Percentiles rank a stretch among this genome's conserved stretches.
phyloP scores from a whole-genome alignment of 108 stramenopile species.

The Cylindrotheca fusiformis region DNA sequence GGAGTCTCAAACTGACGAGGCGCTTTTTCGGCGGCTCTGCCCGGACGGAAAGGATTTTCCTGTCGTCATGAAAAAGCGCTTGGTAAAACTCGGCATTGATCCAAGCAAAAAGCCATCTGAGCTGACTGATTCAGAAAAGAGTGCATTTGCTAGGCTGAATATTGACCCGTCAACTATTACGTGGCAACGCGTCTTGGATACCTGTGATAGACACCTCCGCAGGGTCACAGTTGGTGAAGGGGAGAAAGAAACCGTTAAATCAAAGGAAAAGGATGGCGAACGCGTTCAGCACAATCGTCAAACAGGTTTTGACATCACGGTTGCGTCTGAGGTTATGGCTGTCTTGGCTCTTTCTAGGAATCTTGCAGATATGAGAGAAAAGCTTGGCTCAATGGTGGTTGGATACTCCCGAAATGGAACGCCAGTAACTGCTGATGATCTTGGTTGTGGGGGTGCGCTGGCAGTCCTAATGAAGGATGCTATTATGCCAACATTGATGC shows the following conservation, averaged over 20 bases:
- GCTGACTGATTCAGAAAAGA: conserved; percentile 80
- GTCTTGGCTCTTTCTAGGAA: conserved; percentile 91
- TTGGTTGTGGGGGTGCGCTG: conserved; percentile 96
- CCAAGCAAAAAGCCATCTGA: conserved; percentile 69
- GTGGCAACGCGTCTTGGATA: conserved; percentile 97
- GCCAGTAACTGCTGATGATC: conserved; percentile 95
- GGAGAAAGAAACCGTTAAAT: conserved; percentile 81
- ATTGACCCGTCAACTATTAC: conserved; percentile 93
- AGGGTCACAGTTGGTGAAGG: conserved; percentile 81
- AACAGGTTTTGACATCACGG: conserved; percentile 99
- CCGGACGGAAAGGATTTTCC: conserved; percentile 68
- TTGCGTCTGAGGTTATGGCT: conserved; percentile 98
- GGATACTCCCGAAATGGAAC: conserved; percentile 64
- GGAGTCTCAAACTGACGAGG: conserved; percentile 83
- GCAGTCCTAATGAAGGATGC: conserved; percentile 98
- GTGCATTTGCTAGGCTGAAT: conserved; percentile 89
- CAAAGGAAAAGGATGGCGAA: conserved; percentile 44
- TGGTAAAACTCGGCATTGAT: conserved; percentile 91
- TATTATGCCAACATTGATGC: conserved; percentile 96
- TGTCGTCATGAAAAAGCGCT: conserved; percentile 71
- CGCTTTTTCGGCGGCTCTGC: conserved; percentile 86
- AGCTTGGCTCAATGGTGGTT: conserved; percentile 93
- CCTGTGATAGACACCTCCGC: conserved; percentile 96
- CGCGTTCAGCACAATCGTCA: conserved; percentile 67
- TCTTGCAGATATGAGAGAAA: conserved; percentile 88